These are phyloP conservation scores for Adansonia digitata DNA, from an alignment of 345 rosid species.

Conservation along the genomic window DNA sequence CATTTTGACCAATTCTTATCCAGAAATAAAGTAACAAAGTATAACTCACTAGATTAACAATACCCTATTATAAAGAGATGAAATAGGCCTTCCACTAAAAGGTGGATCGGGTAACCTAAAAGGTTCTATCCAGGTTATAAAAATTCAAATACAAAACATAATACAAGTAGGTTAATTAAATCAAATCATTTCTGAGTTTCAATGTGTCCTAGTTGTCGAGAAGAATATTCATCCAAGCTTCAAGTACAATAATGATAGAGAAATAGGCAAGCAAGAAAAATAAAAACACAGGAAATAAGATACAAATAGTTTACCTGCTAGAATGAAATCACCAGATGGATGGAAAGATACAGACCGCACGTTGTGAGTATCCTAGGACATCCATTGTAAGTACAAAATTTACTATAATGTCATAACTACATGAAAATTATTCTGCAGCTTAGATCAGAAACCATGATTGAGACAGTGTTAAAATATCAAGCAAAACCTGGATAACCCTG, in stretches of 20 bases:
- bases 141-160: neutral
- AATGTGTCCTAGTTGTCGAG: neutral
- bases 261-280: neutral
- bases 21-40: neutral
- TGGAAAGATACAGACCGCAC: slow-evolving; percentile 79
- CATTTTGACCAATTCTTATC: neutral
- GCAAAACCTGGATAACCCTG: slow-evolving; percentile 70
- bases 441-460: neutral
- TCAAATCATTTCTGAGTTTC: neutral
- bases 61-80: neutral
- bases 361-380: slow-evolving; percentile 70
- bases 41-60: neutral
- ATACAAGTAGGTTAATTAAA: neutral
- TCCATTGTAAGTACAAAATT: slow-evolving; percentile 17
- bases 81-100: neutral
- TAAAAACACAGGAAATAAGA: neutral
- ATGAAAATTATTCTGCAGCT: slow-evolving; percentile 1
- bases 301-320: slow-evolving; percentile 49
- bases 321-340: slow-evolving; percentile 78
- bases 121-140: neutral
- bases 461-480: slow-evolving; percentile 9
- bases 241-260: neutral
- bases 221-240: neutral
- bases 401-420: neutral
- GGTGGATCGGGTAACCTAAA: neutral